Base-by-base conservation (phyloP, 495 filamentous ascomycete species). In the Lasiosphaeria ovina region DNA sequence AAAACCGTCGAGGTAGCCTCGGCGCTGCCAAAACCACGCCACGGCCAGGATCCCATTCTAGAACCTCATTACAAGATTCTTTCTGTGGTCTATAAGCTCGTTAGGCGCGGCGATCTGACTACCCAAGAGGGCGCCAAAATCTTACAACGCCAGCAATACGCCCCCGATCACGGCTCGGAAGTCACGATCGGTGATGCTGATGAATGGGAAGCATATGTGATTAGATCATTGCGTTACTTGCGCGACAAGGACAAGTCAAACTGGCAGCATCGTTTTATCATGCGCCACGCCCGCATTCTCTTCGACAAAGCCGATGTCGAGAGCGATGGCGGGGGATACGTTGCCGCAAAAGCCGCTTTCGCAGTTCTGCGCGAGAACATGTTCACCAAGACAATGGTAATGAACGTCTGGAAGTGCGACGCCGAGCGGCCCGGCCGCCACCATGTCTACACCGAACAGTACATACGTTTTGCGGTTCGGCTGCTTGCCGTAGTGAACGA, bases 21-120 rank as follows among this genome's bases (percentile, higher is more conserved):
- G 4, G 69, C 69, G 10, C 42, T 95, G n/a, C 92, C 91, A 6
- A 89, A 91, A 64, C 89, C 87, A 24, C 88, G 83, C 55, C 87
- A 94, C 63, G 87, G 85, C 12, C 79, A 88, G 58, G 91, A 98
- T 61, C 92, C 91, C 0, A 89, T 95, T 24, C 83, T 99, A 32
- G 94, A 98, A 71, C 95, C 94, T 12, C 93, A 97, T 68, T 98
- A 97, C 75, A 98, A 97, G 74, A 87, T 98, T 34, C 81, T 96
- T 33, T 93, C 91, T 12, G 79, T 94, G 54, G 79, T 91, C 10
- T 86, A 96, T 73, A 98, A 98, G 69, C 78, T 96, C 4, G 89
- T 95, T 33, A 67, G 65, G 45, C 70, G 76, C 6, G 74, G 76
- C 16, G 77, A 80, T 24, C 68, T 82, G 16, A 42, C 72, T 35